Evolutionary conservation across 768 basidiomycete species (phyloP).

Genomic region (Phaeotremella skinneri): DNA sequence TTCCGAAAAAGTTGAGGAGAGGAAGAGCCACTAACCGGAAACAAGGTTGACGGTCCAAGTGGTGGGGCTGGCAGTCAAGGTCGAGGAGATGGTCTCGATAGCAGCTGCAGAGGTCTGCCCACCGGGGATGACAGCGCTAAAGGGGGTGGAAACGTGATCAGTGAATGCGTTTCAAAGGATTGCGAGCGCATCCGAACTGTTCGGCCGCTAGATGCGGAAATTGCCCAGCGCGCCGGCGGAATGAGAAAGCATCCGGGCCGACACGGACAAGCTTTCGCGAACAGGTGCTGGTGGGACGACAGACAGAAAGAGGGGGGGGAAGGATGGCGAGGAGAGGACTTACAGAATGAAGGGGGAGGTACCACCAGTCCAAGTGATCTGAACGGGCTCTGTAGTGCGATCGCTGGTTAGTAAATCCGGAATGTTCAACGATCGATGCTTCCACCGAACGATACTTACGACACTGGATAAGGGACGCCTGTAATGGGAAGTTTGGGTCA

Average conservation of each 20-base stretch:
- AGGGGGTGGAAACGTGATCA: background rate
- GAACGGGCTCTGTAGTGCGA: conserved; percentile 29
- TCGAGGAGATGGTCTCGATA: conserved; percentile 25
- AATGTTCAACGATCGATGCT: background rate
- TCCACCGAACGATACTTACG: conserved; percentile 26
- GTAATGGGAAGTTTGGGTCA: conserved; percentile 11
- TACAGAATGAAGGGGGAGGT: conserved; percentile 46
- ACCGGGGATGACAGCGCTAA: conserved; percentile 54
- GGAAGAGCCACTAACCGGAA: conserved; percentile 22
- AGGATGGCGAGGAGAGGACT: conserved; percentile 18
- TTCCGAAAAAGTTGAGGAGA: background rate
- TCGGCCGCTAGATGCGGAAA: background rate
- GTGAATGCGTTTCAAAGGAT: background rate
- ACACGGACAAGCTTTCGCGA: background rate
- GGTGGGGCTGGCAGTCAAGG: conserved; percentile 23
- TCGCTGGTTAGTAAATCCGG: background rate
- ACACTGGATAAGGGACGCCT: conserved; percentile 45
- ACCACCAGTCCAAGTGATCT: conserved; percentile 40
- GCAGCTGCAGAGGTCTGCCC: conserved; percentile 39
- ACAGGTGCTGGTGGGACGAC: background rate
- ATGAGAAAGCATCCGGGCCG: background rate
- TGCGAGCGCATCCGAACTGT: background rate
- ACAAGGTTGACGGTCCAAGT: conserved; percentile 48
- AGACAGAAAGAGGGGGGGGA: background rate
- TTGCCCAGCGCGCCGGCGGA: too few species aligned